These are phyloP conservation scores for Blastosporella zonata DNA, from an alignment of 1,284 basidiomycete genomes.

Conservation along the genomic window DNA sequence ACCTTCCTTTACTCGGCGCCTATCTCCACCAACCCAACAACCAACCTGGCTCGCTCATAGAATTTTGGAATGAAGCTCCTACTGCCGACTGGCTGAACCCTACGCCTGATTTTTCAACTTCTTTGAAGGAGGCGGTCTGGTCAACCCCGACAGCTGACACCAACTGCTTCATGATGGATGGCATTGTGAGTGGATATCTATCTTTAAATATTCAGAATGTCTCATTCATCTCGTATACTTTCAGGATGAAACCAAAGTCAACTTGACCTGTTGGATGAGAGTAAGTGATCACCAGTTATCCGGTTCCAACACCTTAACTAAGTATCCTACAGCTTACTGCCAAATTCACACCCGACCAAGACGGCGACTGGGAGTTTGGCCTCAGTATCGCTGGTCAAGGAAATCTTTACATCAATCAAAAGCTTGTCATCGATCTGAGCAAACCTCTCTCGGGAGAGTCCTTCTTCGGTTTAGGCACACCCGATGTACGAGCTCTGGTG, in stretches of 20 bases:
- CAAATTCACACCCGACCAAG: conserved; percentile 40
- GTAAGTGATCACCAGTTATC: conserved; percentile 24
- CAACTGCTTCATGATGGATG: conserved; percentile 38
- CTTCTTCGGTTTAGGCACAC: conserved; percentile 39
- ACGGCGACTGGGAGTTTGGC: conserved; percentile 48
- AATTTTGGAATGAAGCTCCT: conserved; percentile 46
- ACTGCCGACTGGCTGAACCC: conserved; percentile 29
- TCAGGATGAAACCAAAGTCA: conserved; percentile 37
- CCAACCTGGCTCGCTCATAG: conserved; percentile 33
- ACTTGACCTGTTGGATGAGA: conserved; percentile 35
- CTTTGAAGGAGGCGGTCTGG: conserved; percentile 28
- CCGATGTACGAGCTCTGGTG: conserved; percentile 34
- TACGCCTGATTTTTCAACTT: conserved; percentile 23
- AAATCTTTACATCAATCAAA: conserved; percentile 47
- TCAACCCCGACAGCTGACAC: conserved; percentile 34
- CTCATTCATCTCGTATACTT: not conserved
- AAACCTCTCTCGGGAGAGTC: conserved; percentile 30
- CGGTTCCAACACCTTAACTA: conserved; percentile 1
- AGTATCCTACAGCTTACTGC: conserved; percentile 32
- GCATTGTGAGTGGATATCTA: conserved; percentile 32
- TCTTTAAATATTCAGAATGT: not conserved
- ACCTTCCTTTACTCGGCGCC: conserved; percentile 35
- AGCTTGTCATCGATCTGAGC: conserved; percentile 47
- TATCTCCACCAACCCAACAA: conserved; percentile 30
- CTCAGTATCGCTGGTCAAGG: conserved; percentile 45